A percentile compares a stretch with the other conserved stretches of the same genome.
phyloP scores from a whole-genome alignment of 345 rosid genomes.

The Cochlearia excelsa region DNA sequence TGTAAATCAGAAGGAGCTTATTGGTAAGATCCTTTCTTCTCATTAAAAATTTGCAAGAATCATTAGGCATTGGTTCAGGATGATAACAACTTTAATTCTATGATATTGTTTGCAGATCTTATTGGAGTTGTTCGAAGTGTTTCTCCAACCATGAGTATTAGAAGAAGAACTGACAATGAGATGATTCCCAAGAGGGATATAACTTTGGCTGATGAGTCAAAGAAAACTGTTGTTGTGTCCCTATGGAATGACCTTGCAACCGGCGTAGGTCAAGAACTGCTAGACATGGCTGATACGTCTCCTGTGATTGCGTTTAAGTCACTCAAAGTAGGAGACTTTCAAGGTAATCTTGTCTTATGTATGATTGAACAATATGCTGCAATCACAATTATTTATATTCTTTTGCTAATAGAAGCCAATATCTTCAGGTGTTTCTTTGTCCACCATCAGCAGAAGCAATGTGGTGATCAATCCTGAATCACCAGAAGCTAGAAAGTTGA shows the following conservation, averaged over 20 bases:
- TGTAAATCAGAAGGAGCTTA: slow-evolving; percentile 65
- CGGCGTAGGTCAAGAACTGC: slow-evolving; percentile 66
- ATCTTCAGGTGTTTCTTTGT: slow-evolving; percentile 71
- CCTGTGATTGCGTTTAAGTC: slow-evolving; percentile 82
- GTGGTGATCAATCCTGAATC: slow-evolving; percentile 64
- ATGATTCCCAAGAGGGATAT: slow-evolving; percentile 78
- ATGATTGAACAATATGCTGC: neutral
- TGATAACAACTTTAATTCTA: neutral
- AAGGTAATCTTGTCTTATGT: slow-evolving; percentile 50
- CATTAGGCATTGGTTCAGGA: neutral
- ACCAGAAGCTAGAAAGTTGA: slow-evolving; percentile 68
- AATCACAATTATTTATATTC: neutral
- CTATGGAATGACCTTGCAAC: slow-evolving; percentile 88
- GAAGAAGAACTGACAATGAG: slow-evolving; percentile 78
- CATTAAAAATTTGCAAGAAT: neutral
- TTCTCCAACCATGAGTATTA: slow-evolving; percentile 67
- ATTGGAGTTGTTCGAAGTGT: slow-evolving; percentile 90
- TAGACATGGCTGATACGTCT: slow-evolving; percentile 58
- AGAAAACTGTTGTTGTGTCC: slow-evolving; percentile 80
- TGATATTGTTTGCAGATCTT: slow-evolving; percentile 46
- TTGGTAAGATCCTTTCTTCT: slow-evolving; percentile 49
- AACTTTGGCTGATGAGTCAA: slow-evolving; percentile 77
- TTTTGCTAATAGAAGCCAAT: slow-evolving; percentile 10
- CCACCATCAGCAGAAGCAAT: slow-evolving; percentile 61
- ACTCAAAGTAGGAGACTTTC: slow-evolving; percentile 86